phyloP scores from a whole-genome alignment of 768 basidiomycete genomes.

The Boletus tomentosulus region DNA sequence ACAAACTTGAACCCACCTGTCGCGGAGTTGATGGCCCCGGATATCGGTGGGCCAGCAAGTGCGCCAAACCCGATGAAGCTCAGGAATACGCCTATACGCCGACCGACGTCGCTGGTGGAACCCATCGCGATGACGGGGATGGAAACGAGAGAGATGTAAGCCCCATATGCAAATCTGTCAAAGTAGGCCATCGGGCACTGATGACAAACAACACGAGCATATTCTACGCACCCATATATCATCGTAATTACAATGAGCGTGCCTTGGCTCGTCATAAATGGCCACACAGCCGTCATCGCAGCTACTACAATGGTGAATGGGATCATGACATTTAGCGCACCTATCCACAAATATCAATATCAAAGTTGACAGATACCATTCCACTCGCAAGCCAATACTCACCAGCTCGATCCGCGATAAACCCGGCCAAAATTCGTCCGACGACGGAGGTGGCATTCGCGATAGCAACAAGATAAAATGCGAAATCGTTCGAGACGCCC shows the following conservation, averaged over 20 bases:
- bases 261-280: conserved; percentile 45
- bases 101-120: conserved; percentile 54
- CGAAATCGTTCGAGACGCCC: conserved; percentile 47
- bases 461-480: conserved; percentile 64
- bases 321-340: conserved; percentile 64
- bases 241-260: conserved; percentile 51
- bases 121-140: conserved; percentile 63
- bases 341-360: conserved; percentile 28
- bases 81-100: conserved; percentile 61
- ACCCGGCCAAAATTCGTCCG: conserved; percentile 54
- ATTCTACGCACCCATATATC: conserved; percentile 56
- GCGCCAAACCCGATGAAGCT: conserved; percentile 59
- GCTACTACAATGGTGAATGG: conserved; percentile 57
- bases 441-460: conserved; percentile 63
- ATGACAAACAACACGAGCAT: neutral
- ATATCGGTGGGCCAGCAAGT: conserved; percentile 67
- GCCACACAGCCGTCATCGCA: conserved; percentile 67
- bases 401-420: conserved; percentile 54
- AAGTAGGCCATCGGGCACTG: neutral
- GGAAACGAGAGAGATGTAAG: conserved; percentile 52
- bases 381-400: neutral
- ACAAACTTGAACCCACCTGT: conserved; percentile 42
- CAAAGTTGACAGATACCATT: neutral
- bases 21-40: conserved; percentile 57
- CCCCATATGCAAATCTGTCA: conserved; percentile 55